Conservation (phyloP, 768 basidiomycete species). For the Gloeopeniophorella convolvens region DNA sequence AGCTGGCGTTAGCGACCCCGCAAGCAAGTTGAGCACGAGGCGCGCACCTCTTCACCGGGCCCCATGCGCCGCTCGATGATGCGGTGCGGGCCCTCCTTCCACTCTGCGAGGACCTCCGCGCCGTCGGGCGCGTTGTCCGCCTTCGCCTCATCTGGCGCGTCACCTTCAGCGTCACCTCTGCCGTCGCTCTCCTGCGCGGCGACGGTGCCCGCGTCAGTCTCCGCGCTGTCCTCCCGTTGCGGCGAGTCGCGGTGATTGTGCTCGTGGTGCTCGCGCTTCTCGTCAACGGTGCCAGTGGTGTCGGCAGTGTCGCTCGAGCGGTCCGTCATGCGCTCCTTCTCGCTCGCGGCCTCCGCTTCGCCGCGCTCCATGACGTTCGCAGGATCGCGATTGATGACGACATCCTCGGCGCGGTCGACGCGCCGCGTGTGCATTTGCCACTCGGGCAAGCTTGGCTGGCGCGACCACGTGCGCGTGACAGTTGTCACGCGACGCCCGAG, state of each 20-base stretch:
- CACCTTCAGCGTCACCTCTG: too few species aligned
- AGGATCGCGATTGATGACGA: constrained; percentile 80
- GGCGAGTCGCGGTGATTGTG: too few species aligned
- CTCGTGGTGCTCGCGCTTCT: constrained; percentile 23
- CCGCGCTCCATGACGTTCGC: constrained; percentile 45
- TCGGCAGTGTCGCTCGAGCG: constrained; percentile 14
- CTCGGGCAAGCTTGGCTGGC: constrained; percentile 61
- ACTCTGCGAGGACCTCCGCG: constrained; percentile 41
- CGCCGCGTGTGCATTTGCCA: constrained; percentile 77
- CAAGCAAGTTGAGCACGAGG: neutral
- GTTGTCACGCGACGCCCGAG: constrained; percentile 88
- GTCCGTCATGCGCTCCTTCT: constrained; percentile 13
- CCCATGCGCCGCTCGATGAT: constrained; percentile 56
- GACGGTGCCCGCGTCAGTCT: constrained; percentile 8
- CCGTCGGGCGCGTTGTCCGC: constrained; percentile 43
- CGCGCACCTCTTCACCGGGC: constrained; percentile 61
- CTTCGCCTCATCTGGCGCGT: constrained; percentile 23
- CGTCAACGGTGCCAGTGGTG: constrained; percentile 5
- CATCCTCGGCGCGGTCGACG: constrained; percentile 64
- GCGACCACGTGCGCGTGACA: constrained; percentile 86
- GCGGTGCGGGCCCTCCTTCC: constrained; percentile 64
- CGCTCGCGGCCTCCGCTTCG: constrained; percentile 26
- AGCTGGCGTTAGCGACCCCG: neutral
- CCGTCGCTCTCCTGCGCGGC: constrained; percentile 19
- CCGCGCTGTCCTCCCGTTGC: constrained; percentile 10